phyloP scores from a whole-genome alignment of 1,284 basidiomycete genomes.

The Boletus albobrunnescens region DNA sequence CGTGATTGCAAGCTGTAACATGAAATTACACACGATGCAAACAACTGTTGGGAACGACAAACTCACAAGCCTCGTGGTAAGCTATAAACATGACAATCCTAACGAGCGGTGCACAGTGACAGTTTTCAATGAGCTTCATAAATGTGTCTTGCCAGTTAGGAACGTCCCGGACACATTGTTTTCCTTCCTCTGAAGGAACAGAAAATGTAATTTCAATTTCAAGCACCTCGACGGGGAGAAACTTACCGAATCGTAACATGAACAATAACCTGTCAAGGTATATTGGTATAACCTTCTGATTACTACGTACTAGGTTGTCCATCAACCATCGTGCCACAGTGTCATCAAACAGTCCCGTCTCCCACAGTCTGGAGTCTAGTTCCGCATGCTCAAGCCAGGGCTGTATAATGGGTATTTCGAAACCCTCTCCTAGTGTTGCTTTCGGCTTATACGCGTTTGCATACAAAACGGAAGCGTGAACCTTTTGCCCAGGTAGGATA shows the following conservation, averaged over 20 bases:
- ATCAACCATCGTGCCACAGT: constrained; percentile 19
- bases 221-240: neutral
- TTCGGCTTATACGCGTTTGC: constrained; percentile 24
- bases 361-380: constrained; percentile 20
- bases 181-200: constrained; percentile 22
- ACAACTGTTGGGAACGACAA: too few species aligned
- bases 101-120: constrained; percentile 10
- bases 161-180: constrained; percentile 14
- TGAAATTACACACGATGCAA: neutral
- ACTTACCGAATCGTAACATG: constrained; percentile 26
- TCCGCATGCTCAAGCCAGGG: constrained; percentile 1
- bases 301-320: constrained; percentile 2
- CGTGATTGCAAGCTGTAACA: constrained; percentile 9
- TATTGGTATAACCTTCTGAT: constrained; percentile 14
- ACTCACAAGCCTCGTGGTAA: constrained; percentile 26
- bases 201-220: neutral
- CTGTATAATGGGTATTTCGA: constrained; percentile 20
- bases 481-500: constrained; percentile 32
- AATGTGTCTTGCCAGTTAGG: constrained; percentile 11
- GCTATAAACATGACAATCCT: constrained; percentile 23
- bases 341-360: constrained; percentile 25
- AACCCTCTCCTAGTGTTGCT: constrained; percentile 28
- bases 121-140: constrained; percentile 8
- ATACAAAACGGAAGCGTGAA: constrained; percentile 30
- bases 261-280: constrained; percentile 31